Evolutionary conservation across 768 basidiomycete genomes (phyloP), one percentile per base, ranked within the genome.

Genomic region (Tulasnella sp.): DNA sequence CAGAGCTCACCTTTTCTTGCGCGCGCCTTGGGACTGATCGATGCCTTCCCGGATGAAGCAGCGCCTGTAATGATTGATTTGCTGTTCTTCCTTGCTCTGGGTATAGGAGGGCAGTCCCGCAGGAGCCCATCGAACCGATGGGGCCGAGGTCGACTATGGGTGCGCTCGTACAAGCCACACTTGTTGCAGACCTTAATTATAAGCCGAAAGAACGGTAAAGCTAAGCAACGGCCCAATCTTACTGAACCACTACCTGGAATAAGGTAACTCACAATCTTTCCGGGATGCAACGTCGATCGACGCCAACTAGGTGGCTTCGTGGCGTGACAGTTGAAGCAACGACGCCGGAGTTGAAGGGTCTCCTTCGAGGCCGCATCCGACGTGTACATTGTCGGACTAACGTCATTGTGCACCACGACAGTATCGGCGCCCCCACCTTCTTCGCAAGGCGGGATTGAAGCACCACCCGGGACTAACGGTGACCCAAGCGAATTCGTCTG

Each of bases 271-370:
- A 67, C 89, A 67, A 92, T 92, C 73, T 92, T 92, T 64, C 89
- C 89, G 0, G 86, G 87, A 71, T 89, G 88, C 67, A 92, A 83
- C 3, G 89, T 91, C 29, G 82, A 85, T 47, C 89, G 81, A 56
- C 89, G 84, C 89, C 89, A 92, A 24, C 81, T 84, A 5, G 89
- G 89, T 0, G 89, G 89, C 69, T 92, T 89, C 1, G 89, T 92
- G 19, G 89, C 89, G 69, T 89, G 88, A 74, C 89, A 92, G 73
- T 92, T 92, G 77, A 85, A 88, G 74, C 89, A 92, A 8, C 88
- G 78, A 41, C 89, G 78, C 23, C 89, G 86, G 58, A 92, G 83
- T 69, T 88, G 90, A 73, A 92, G 89, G 0, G 89, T 92, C 70
- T 92, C 89, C 72, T 92, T 92, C 44, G 83, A 85, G 1, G 88